Evolutionary conservation across 2,329 filamentous ascomycete species (phyloP), one percentile per base, ranked within the genome.

Genomic region (Cladophialophora exuberans): DNA sequence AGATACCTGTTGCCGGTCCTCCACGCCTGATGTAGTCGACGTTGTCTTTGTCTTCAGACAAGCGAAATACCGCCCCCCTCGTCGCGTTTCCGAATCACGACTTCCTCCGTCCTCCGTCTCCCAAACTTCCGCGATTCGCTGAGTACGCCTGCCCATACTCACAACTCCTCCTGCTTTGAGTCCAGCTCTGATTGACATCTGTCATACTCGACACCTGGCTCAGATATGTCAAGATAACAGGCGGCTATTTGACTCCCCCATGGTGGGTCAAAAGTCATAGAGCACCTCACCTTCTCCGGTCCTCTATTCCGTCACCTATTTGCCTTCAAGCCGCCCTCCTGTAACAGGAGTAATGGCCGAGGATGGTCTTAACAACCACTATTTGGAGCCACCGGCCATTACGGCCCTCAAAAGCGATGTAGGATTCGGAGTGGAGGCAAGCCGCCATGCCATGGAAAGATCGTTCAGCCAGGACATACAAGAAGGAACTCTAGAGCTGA

Each of bases 401-500:
- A 72, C 72, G 46, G 73, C 74, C 55, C 64, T 77, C 46, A 69
- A 71, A 61, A 71, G 74, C 65, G 73, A 76, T 65, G 72, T 73
- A 43, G 71, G 72, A 54, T 69, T 67, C 38, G 65, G 55, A 13
- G 51, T 38, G 26, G 54, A 60, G 13, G 9, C 56, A 10, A 63
- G 33, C 38, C 56, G 56, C 35, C 58, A 61, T 33, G 58, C 60
- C 31, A 83, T 85, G 80, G 76, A 80, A 65, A 76, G 84, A 56
- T 78, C 90, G 10, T 77, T 94, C 63, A 97, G 89, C 73, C 85
- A 91, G 73, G 87, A 96, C 70, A 97, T 97, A 66, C 87, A 90
- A 65, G 90, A 95, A 68, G 91, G 97, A 76, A 84, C 92, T 60
- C 89, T 96, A 69, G 93, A 97, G 70, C 82, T 99, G 64, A 91